These are phyloP conservation scores for Eimeria falciformis DNA, from an alignment of 169 alveolate species.

Conservation along the genomic window DNA sequence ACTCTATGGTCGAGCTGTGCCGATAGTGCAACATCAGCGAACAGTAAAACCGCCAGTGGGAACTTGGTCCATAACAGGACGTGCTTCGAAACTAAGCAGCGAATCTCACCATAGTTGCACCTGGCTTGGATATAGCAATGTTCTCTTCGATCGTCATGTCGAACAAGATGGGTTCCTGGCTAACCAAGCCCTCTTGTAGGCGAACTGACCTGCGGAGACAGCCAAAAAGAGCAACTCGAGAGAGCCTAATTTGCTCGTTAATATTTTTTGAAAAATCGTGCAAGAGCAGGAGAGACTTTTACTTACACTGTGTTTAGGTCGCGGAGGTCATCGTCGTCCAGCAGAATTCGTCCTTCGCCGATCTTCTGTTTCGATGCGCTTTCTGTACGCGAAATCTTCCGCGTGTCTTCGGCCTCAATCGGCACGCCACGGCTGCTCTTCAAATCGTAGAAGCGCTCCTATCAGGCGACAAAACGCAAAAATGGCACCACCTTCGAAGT, in stretches of 20 bases:
- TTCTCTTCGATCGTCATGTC: conserved; percentile 86
- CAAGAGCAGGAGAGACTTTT: background rate
- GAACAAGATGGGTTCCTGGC: conserved; percentile 80
- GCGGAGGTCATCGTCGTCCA: conserved; percentile 55
- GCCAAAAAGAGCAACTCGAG: background rate
- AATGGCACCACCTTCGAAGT: background rate
- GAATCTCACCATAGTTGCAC: conserved; percentile 73
- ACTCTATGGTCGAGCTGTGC: too few species aligned
- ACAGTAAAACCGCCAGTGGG: too few species aligned
- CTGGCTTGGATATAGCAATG: conserved; percentile 85
- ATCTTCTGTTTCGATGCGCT: background rate
- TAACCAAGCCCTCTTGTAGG: conserved; percentile 87
- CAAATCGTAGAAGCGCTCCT: conserved; percentile 77
- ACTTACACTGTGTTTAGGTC: conserved; percentile 42
- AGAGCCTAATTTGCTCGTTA: background rate
- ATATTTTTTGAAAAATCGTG: background rate
- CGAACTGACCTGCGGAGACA: conserved; percentile 82
- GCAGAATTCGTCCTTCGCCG: conserved; percentile 37
- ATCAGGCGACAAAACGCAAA: background rate
- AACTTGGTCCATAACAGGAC: too few species aligned
- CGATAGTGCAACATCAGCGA: too few species aligned
- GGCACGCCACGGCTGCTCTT: conserved; percentile 32
- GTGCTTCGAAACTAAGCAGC: too few species aligned
- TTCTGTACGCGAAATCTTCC: background rate
- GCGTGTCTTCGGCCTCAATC: background rate